A percentile compares a stretch with the other conserved stretches of the same genome.
Evolutionary conservation across 495 filamentous ascomycete species (phyloP).

Genomic region (Astrocystis sublimbata): DNA sequence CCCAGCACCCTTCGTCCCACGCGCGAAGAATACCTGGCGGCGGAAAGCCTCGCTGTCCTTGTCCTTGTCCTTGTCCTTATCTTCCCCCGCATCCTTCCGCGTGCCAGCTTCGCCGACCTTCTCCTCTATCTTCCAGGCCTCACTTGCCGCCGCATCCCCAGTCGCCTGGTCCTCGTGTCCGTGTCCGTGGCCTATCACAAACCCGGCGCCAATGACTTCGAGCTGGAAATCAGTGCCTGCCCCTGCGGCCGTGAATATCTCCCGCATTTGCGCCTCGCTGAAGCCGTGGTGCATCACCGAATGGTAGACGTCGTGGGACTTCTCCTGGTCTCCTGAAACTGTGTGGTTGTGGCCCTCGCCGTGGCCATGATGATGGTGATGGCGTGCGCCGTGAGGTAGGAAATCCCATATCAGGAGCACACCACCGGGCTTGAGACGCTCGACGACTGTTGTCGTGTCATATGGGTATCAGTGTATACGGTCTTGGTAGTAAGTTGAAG

Average conservation of each 20-base stretch:
- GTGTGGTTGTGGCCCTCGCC: conserved; percentile 16
- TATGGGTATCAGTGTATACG: not conserved
- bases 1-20: conserved; percentile 29
- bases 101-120: not conserved
- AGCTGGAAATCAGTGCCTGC: conserved; percentile 46
- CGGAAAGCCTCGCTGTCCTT: not conserved
- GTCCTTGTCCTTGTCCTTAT: conserved; percentile 8
- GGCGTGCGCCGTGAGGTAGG: conserved; percentile 43
- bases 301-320: conserved; percentile 35
- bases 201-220: conserved; percentile 34
- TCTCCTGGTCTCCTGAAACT: not conserved
- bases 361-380: conserved; percentile 27
- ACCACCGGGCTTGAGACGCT: conserved; percentile 62
- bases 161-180: not conserved
- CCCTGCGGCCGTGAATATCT: conserved; percentile 55
- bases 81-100: conserved; percentile 4
- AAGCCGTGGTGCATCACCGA: conserved; percentile 62
- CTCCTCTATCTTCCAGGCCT: not conserved
- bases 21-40: conserved; percentile 34
- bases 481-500: not conserved
- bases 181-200: conserved; percentile 24
- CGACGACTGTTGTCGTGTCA: conserved; percentile 40
- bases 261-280: conserved; percentile 49
- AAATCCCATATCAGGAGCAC: conserved; percentile 68
- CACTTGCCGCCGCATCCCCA: not conserved